Conservation (phyloP, 306 rosid genomes). For the Rosa rugosa region DNA sequence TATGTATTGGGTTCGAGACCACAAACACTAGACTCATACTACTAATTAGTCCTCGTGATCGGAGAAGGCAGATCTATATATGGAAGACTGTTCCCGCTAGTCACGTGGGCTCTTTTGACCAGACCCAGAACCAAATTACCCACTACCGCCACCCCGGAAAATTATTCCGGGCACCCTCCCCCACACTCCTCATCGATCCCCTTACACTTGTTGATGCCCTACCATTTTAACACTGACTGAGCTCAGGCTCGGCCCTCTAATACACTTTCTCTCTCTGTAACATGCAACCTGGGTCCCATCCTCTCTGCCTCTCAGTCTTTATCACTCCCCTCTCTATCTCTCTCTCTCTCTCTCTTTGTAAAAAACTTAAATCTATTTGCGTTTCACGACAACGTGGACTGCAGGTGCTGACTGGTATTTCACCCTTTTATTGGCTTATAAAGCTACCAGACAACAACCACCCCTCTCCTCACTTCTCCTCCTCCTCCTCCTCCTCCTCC, state of each 20-base stretch:
- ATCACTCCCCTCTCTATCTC: neutral
- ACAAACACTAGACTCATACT: neutral
- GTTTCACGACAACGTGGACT: constrained; percentile 72
- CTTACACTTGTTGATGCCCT: constrained; percentile 36
- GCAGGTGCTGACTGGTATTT: constrained; percentile 86
- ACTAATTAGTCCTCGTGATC: constrained; percentile 83
- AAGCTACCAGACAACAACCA: constrained; percentile 54
- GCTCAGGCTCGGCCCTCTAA: constrained; percentile 9
- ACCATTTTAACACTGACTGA: constrained; percentile 24
- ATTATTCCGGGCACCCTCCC: neutral
- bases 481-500: constrained; percentile 26
- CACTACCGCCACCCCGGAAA: neutral
- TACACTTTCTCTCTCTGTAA: constrained; percentile 36
- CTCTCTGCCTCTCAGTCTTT: neutral
- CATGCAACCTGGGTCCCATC: constrained; percentile 43
- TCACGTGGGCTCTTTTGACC: constrained; percentile 97
- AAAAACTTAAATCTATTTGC: constrained; percentile 38
- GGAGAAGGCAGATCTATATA: constrained; percentile 83
- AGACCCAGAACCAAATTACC: constrained; percentile 5
- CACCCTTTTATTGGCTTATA: constrained; percentile 56
- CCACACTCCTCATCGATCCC: no score
- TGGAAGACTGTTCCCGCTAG: constrained; percentile 92
- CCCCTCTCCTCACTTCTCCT: constrained; percentile 33
- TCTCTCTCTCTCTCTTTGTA: neutral
- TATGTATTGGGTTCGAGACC: constrained; percentile 49